Evolutionary conservation across 2,329 filamentous ascomycete species (phyloP).

Genomic region (Claviceps citrina): DNA sequence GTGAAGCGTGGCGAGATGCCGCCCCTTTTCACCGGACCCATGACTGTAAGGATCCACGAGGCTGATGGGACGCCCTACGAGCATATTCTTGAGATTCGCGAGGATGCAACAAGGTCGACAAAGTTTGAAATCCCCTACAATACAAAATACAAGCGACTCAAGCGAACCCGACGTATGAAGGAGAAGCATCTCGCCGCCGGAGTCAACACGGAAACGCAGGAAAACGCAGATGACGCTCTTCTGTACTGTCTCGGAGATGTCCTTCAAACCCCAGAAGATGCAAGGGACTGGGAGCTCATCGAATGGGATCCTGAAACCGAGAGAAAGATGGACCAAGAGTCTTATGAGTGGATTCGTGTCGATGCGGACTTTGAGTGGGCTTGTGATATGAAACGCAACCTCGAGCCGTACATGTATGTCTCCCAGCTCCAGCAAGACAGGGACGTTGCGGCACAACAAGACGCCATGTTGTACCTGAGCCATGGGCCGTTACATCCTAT

Average conservation of each 20-base stretch:
- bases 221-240: constrained; percentile 61
- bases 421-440: constrained; percentile 94
- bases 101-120: constrained; percentile 54
- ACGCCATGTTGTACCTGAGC: constrained; percentile 61
- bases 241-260: constrained; percentile 89
- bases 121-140: constrained; percentile 96
- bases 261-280: constrained; percentile 67
- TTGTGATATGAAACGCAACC: constrained; percentile 62
- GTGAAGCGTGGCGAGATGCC: constrained; percentile 56
- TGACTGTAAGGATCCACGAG: constrained; percentile 96
- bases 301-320: constrained; percentile 89
- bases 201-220: constrained; percentile 43
- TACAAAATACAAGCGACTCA: constrained; percentile 95
- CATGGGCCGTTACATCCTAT: constrained; percentile 56
- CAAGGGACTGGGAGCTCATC: constrained; percentile 65
- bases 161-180: constrained; percentile 70
- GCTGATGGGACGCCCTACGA: constrained; percentile 97
- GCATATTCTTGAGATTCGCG: constrained; percentile 90
- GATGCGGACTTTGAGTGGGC: constrained; percentile 99
- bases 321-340: constrained; percentile 82
- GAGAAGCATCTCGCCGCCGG: constrained; percentile 46
- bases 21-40: constrained; percentile 80
- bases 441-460: constrained; percentile 79
- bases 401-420: constrained; percentile 94
- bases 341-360: constrained; percentile 96